A percentile compares a stretch with the other conserved stretches of the same genome.
phyloP scores from a whole-genome alignment of 2,329 filamentous ascomycete species.

The Eutypa lata region DNA sequence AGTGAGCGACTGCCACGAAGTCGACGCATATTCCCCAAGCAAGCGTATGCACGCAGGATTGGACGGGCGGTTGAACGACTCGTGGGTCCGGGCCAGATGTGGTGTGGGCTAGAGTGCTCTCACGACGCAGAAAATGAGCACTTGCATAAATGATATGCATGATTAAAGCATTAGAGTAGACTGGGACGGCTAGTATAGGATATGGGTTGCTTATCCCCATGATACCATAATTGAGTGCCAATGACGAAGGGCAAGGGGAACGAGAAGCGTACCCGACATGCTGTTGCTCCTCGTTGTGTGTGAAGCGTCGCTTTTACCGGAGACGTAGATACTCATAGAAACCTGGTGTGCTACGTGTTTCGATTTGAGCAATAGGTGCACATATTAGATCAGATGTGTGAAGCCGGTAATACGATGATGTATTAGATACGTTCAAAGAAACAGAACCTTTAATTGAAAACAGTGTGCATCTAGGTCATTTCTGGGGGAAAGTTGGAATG shows the following conservation, averaged over 20 bases:
- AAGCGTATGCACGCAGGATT: conserved; percentile 26
- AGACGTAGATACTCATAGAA: not conserved
- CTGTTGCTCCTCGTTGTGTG: no score
- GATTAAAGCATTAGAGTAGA: conserved; percentile 10
- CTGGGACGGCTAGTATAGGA: no score
- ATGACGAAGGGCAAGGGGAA: not conserved
- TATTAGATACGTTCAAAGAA: not conserved
- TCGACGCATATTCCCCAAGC: conserved; percentile 11
- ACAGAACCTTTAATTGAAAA: no score
- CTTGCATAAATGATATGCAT: conserved; percentile 30
- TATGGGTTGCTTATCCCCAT: no score
- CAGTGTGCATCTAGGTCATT: no score
- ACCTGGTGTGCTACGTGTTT: not conserved
- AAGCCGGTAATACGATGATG: not conserved
- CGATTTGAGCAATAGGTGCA: not conserved
- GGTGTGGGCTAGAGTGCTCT: conserved; percentile 17
- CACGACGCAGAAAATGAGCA: conserved; percentile 22
- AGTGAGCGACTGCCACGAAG: conserved; percentile 33
- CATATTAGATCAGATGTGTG: not conserved
- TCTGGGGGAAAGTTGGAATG: no score
- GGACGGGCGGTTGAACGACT: conserved; percentile 12
- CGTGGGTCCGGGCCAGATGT: conserved; percentile 22
- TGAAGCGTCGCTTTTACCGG: no score
- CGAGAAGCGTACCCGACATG: not conserved
- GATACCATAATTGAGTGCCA: no score